phyloP scores from a whole-genome alignment of 768 basidiomycete species.

The Antrodiella citrinella region DNA sequence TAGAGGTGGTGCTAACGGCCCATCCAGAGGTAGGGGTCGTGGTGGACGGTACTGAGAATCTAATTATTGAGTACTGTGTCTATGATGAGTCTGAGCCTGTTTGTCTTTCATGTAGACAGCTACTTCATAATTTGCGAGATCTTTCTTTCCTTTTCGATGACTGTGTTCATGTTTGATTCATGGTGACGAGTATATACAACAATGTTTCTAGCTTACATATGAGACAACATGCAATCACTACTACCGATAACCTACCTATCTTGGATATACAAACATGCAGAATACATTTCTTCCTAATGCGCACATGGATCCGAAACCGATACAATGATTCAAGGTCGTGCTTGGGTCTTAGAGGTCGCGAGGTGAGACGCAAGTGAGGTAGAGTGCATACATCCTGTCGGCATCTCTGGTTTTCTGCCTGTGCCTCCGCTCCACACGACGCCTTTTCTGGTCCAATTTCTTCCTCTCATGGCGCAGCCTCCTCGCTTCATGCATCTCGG shows the following conservation, averaged over 20 bases:
- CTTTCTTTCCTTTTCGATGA: background rate
- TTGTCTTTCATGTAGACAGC: background rate
- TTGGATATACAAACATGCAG: too few species aligned
- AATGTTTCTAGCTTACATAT: too few species aligned
- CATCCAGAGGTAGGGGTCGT: conserved; percentile 40
- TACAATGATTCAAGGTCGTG: too few species aligned
- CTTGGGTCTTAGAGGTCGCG: too few species aligned
- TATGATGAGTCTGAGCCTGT: background rate
- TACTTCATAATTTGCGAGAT: too few species aligned
- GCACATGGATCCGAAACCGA: too few species aligned
- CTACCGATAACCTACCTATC: too few species aligned
- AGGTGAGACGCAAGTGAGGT: conserved; percentile 43
- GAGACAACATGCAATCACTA: too few species aligned
- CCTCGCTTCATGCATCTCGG: conserved; percentile 42
- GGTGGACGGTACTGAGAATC: conserved; percentile 30
- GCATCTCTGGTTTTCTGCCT: conserved; percentile 50
- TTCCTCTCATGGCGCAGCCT: conserved; percentile 42
- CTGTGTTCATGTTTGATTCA: too few species aligned
- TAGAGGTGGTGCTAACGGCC: conserved; percentile 17
- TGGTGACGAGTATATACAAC: too few species aligned
- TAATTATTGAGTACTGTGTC: too few species aligned
- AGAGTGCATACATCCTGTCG: conserved; percentile 58
- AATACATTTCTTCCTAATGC: too few species aligned
- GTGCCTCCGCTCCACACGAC: conserved; percentile 56
- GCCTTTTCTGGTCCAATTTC: conserved; percentile 57